A percentile compares a stretch with the other conserved stretches of the same genome.
phyloP scores from a whole-genome alignment of 225 moss, liverwort and hornwort species.

The Pseudisothecium myosuroides region DNA sequence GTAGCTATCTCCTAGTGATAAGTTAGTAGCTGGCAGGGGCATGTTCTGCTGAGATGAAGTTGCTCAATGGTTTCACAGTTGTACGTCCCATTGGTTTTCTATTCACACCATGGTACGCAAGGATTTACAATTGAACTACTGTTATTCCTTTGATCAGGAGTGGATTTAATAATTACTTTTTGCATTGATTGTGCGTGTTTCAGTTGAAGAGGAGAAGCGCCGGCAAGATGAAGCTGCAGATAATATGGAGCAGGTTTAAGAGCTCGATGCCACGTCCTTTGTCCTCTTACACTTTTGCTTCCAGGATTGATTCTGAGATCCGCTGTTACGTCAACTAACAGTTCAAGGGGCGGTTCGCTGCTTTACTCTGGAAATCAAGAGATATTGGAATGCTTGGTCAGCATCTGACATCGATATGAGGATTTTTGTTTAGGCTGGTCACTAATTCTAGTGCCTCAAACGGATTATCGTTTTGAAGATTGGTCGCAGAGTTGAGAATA shows the following conservation, averaged over 20 bases:
- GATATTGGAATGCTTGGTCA: neutral
- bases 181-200: neutral
- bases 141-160: neutral
- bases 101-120: neutral
- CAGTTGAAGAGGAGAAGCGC: slow-evolving; percentile 48
- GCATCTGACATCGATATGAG: neutral
- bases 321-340: neutral
- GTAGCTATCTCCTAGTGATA: neutral
- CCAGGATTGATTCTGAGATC: neutral
- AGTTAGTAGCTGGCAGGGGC: neutral
- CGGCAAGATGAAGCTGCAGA: slow-evolving; percentile 40
- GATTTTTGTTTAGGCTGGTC: neutral
- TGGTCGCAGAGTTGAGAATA: neutral
- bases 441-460: neutral
- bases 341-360: neutral
- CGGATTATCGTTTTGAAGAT: neutral
- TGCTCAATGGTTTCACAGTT: neutral
- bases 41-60: neutral
- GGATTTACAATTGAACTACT: neutral
- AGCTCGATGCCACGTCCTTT: slow-evolving; percentile 16
- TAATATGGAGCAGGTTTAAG: slow-evolving; percentile 28
- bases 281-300: neutral
- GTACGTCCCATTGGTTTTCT: neutral
- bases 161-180: neutral
- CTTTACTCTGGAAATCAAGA: neutral